phyloP scores from a whole-genome alignment of 2,329 filamentous ascomycete species.

The Lachnellula willkommii region DNA sequence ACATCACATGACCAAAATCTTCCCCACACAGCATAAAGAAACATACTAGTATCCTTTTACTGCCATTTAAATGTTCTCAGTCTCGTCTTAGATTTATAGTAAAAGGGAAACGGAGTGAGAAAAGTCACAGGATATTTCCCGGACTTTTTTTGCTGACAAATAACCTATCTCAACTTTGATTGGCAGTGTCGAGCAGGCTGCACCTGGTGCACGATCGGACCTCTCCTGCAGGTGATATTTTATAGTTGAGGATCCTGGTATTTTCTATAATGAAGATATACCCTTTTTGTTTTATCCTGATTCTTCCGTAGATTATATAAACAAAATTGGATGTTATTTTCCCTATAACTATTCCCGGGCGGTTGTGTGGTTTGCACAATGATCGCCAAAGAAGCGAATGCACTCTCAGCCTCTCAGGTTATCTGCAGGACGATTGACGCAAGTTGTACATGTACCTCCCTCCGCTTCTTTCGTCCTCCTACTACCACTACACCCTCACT shows the following conservation, averaged over 20 bases:
- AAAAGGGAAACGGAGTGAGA: background rate
- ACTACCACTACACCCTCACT: background rate
- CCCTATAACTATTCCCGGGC: background rate
- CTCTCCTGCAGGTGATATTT: background rate
- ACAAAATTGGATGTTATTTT: background rate
- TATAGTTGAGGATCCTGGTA: background rate
- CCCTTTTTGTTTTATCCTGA: background rate
- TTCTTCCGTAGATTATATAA: background rate
- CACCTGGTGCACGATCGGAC: background rate
- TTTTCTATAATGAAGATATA: background rate
- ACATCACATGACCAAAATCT: too few relatives aligned
- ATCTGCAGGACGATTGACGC: conserved; percentile 5
- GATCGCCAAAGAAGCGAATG: conserved; percentile 14
- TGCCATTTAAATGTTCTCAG: background rate
- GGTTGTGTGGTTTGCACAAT: conserved; percentile 4
- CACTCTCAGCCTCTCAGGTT: background rate
- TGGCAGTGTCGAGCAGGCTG: background rate
- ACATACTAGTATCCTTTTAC: conserved; percentile 22
- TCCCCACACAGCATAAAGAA: background rate
- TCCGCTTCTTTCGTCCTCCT: background rate
- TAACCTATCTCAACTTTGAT: background rate
- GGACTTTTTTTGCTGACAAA: conserved; percentile 8
- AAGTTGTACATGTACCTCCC: background rate
- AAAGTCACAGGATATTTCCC: background rate
- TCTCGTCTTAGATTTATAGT: background rate